phyloP scores from a whole-genome alignment of 2,329 filamentous ascomycete genomes.

The Verruconis gallopava region DNA sequence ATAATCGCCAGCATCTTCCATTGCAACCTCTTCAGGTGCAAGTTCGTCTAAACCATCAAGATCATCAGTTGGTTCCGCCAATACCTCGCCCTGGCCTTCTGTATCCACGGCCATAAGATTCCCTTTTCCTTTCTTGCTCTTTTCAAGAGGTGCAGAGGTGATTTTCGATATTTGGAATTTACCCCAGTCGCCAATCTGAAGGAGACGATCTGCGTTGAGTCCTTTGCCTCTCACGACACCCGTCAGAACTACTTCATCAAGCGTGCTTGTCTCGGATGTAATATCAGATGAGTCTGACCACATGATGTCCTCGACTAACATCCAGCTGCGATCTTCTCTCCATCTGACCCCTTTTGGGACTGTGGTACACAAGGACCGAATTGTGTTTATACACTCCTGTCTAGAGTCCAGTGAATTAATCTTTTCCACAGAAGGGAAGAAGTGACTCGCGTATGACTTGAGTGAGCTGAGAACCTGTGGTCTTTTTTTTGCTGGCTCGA shows the following conservation, averaged over 20 bases:
- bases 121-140: conserved; percentile 41
- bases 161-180: conserved; percentile 89
- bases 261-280: conserved; percentile 34
- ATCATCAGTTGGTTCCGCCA: conserved; percentile 64
- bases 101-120: conserved; percentile 58
- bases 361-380: conserved; percentile 81
- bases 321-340: conserved; percentile 92
- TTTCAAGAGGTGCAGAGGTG: conserved; percentile 55
- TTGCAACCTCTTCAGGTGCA: conserved; percentile 72
- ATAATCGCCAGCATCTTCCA: conserved; percentile 52
- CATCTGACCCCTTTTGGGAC: conserved; percentile 90
- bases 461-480: conserved; percentile 67
- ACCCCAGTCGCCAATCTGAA: conserved; percentile 90
- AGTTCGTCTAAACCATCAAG: conserved; percentile 72
- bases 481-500: conserved; percentile 69
- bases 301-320: conserved; percentile 71
- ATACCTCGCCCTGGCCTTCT: conserved; percentile 35
- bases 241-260: conserved; percentile 56
- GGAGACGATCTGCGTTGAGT: conserved; percentile 76
- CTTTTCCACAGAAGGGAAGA: conserved; percentile 85
- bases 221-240: conserved; percentile 77
- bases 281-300: conserved; percentile 44
- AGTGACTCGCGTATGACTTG: conserved; percentile 86
- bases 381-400: conserved; percentile 82
- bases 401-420: conserved; percentile 76